These are phyloP conservation scores for Neurospora sp. DNA, from an alignment of 495 filamentous ascomycete genomes.

Conservation along the genomic window DNA sequence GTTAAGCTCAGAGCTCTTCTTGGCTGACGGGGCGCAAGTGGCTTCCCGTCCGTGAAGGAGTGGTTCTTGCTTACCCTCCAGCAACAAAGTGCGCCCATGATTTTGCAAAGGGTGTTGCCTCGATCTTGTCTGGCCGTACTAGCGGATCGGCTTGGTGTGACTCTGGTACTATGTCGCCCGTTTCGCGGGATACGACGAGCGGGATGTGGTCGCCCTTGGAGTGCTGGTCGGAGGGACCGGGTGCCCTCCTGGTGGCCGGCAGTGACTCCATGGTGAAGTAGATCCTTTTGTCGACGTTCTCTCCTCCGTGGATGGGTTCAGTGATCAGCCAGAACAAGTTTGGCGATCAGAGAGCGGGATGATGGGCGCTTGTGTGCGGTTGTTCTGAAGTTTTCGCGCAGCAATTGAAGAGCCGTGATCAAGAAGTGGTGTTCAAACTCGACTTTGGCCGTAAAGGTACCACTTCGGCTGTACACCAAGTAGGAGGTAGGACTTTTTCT, in stretches of 20 bases:
- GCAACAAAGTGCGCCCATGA: slow-evolving; percentile 86
- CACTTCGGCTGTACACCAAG: neutral
- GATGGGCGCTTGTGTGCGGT: neutral
- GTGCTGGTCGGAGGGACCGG: slow-evolving; percentile 11
- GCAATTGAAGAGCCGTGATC: neutral
- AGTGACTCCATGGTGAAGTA: slow-evolving; percentile 14
- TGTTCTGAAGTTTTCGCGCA: neutral
- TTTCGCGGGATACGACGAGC: slow-evolving; percentile 51
- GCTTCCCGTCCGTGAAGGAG: neutral
- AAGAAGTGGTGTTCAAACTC: neutral
- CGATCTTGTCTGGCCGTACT: slow-evolving; percentile 18
- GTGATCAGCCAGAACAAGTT: neutral
- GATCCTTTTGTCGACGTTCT: neutral
- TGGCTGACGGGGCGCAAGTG: neutral
- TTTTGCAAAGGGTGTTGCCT: slow-evolving; percentile 49
- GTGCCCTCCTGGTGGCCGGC: slow-evolving; percentile 11
- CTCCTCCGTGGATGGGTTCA: neutral
- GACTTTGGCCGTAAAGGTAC: neutral
- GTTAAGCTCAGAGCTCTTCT: neutral
- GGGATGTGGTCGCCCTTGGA: slow-evolving; percentile 14
- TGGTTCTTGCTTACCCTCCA: slow-evolving; percentile 54
- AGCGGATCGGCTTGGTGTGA: slow-evolving; percentile 21
- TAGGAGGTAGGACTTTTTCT: too few species aligned
- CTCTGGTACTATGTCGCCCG: slow-evolving; percentile 44
- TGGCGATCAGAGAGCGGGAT: neutral